These are phyloP conservation scores for Sphaerostilbella broomeana DNA, from an alignment of 2,329 filamentous ascomycete genomes.

Conservation along the genomic window DNA sequence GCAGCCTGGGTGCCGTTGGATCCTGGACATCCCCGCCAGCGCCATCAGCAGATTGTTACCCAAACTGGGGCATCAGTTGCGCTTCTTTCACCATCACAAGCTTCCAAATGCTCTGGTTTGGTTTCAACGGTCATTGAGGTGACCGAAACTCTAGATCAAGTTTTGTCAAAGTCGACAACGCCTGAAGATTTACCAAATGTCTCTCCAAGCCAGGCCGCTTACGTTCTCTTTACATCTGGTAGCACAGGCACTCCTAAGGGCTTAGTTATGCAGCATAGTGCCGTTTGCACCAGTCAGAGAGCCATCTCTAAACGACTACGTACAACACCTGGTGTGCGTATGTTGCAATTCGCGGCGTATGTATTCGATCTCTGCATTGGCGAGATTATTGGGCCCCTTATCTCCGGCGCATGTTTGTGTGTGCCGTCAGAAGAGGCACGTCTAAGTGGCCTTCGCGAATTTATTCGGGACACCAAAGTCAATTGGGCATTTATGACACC, in stretches of 20 bases:
- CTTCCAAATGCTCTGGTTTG: neutral
- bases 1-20: constrained; percentile 10
- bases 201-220: constrained; percentile 6
- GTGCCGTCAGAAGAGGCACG: constrained; percentile 12
- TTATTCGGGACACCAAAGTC: constrained; percentile 1
- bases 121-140: constrained; percentile 1
- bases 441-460: constrained; percentile 8
- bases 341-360: constrained; percentile 13
- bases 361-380: constrained; percentile 11
- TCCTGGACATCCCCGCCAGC: constrained; percentile 8
- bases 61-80: constrained; percentile 9
- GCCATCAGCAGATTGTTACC: constrained; percentile 11
- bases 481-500: constrained; percentile 13
- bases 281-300: constrained; percentile 9
- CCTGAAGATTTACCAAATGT: constrained; percentile 35
- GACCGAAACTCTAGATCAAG: neutral
- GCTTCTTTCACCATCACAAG: constrained; percentile 5
- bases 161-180: neutral
- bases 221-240: constrained; percentile 18
- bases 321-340: constrained; percentile 2
- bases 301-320: constrained; percentile 3
- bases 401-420: constrained; percentile 13
- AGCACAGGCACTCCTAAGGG: constrained; percentile 18
- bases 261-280: constrained; percentile 15
- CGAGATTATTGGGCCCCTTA: constrained; percentile 7